Evolutionary conservation across 1,284 basidiomycete genomes (phyloP).

Genomic region (Sporisorium scitamineum): DNA sequence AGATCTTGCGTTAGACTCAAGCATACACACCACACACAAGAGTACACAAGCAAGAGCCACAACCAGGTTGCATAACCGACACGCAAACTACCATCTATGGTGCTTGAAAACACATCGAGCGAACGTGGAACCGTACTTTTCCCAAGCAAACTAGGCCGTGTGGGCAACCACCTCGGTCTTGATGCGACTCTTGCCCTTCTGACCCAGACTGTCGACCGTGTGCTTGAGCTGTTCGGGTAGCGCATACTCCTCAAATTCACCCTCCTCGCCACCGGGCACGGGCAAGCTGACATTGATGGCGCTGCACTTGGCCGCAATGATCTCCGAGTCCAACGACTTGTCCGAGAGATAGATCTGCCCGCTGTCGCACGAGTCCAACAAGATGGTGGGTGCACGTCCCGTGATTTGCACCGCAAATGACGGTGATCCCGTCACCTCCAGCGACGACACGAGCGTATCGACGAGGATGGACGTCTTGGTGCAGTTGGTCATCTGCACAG

Average conservation of each 20-base stretch:
- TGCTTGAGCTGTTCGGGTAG: slow-evolving; percentile 97
- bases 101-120: neutral
- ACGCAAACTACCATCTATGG: neutral
- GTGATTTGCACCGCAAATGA: slow-evolving; percentile 94
- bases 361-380: slow-evolving; percentile 92
- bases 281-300: slow-evolving; percentile 92
- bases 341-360: slow-evolving; percentile 95
- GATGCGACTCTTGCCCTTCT: slow-evolving; percentile 77
- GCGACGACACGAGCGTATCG: slow-evolving; percentile 88
- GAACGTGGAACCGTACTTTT: no score
- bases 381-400: slow-evolving; percentile 88
- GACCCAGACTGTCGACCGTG: slow-evolving; percentile 77
- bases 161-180: slow-evolving; percentile 66
- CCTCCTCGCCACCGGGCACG: slow-evolving; percentile 87
- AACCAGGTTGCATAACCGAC: neutral
- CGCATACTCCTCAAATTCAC: slow-evolving; percentile 88
- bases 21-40: neutral
- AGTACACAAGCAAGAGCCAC: neutral
- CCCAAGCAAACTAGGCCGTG: slow-evolving; percentile 31
- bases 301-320: slow-evolving; percentile 94
- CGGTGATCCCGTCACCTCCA: slow-evolving; percentile 88
- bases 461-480: slow-evolving; percentile 88
- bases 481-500: slow-evolving; percentile 82
- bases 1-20: neutral
- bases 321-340: slow-evolving; percentile 82